Evolutionary conservation across 164 flowering plant genomes (phyloP).

Genomic region (Vitis rupestris): DNA sequence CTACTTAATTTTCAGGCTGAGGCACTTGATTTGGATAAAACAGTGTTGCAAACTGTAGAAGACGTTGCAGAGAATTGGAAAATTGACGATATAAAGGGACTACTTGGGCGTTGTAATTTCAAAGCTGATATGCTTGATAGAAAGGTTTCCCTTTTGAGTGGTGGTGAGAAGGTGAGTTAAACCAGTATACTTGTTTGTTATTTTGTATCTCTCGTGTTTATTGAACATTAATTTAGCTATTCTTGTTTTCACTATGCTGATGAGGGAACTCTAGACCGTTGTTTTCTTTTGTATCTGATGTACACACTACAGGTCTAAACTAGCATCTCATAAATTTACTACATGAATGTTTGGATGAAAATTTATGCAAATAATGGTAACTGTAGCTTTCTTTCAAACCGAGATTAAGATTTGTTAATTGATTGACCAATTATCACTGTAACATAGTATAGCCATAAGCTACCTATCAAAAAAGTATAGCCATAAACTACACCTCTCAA

Average conservation of each 20-base stretch:
- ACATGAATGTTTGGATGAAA: neutral
- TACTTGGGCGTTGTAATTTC: slow-evolving; percentile 96
- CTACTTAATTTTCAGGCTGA: slow-evolving; percentile 64
- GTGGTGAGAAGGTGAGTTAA: slow-evolving; percentile 91
- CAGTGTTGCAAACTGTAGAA: slow-evolving; percentile 88
- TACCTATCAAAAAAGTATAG: no score
- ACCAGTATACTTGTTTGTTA: neutral
- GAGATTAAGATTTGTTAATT: neutral
- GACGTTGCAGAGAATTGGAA: slow-evolving; percentile 97
- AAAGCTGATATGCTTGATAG: slow-evolving; percentile 95
- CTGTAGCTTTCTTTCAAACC: neutral
- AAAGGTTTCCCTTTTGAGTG: slow-evolving; percentile 89
- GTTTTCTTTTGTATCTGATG: neutral
- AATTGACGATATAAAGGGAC: slow-evolving; percentile 94
- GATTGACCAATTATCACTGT: neutral
- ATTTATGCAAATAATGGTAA: neutral
- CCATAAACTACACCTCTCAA: neutral
- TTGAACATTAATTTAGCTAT: neutral
- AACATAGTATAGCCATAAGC: no score
- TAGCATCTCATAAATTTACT: neutral
- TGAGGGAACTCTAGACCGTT: neutral
- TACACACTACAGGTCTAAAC: neutral
- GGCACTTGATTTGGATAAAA: slow-evolving; percentile 93
- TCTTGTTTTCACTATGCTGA: neutral
- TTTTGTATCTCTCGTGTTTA: neutral